Evolutionary conservation across 768 basidiomycete species (phyloP), one percentile per base, ranked within the genome.

Genomic region (Kwoniella europaea): DNA sequence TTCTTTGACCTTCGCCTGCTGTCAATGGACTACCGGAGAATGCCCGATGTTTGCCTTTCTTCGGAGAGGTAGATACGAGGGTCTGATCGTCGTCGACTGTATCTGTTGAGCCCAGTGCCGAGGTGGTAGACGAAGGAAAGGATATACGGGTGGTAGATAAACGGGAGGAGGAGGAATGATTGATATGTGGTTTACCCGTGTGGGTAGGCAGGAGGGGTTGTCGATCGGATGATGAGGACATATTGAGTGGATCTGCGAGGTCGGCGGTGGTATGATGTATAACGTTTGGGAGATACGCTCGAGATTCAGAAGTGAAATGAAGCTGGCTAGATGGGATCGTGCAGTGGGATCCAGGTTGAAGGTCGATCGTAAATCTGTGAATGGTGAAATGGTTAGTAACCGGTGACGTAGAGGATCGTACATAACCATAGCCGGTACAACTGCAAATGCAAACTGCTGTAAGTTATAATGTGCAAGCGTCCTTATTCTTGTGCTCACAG

Each of bases 21-120:
- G 63, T 59, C 46, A 67, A 44, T 7, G 65, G 65, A 58, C 92
- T 94, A 9, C 89, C 88, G 83, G 85, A 16, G 92, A 88, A 44
- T 93, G 94, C 73, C 92, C 90, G 16, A 89, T 88, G 83, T 98
- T 57, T 56, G 3, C 9, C 35, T 35, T 42, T 56, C 95, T 0
- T 91, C 91, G 1, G 74, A 72, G 75, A 53, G 53, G 10, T 41
- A 55, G 71, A 52, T 20, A 56, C 12, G 43, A 68, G 58, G 18
- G 65, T 63, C n/a, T 57, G 58, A 52, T 67, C 65, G 16, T 62
- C 64, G 10, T 60, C 71, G 20, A 16, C 13, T 35, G 6, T 35
- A 18, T 20, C 35, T n/a, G 50, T n/a, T 57, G 56, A 13, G 13
- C 55, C 63, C 2, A 73, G 57, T 2, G 75, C 69, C 2, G 76